Base-by-base conservation (phyloP, 2,329 filamentous ascomycete species). In the Pleoardoris graminearum region DNA sequence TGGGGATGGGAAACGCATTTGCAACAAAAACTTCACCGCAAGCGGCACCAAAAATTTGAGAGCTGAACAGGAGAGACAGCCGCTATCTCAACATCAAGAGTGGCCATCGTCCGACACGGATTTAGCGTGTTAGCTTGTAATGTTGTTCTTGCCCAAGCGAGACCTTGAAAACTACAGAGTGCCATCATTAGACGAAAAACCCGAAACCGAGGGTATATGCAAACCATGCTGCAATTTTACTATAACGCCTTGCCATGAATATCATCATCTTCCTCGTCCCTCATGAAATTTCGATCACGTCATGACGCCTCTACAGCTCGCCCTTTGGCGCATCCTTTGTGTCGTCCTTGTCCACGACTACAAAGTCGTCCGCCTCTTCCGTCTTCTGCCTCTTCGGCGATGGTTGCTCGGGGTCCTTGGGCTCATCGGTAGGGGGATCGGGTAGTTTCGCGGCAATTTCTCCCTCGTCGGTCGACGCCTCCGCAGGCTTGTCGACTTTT, bases 301-400 rank as follows among this genome's bases (percentile, higher is more conserved):
- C 25, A n/a, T 19, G 14, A 5, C 10, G 12, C 3, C 29, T 32
- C 32, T 51, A 57, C 4, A 50, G 39, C 22, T 57, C 57, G 22
- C 45, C 46, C 48, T 59, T 59, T 2, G 50, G 37, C 0, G 59
- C 53, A 8, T 62, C 63, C 22, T 63, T 58, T 2, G 51, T 35
- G 2, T 65, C 63, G 5, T 69, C 65, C 48, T 65, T 68, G 11
- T 67, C 62, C 3, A 71, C 55, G 0, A 71, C 57, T 0, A 69
- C 65, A 27, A 70, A 71, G 33, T 71, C 68, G 1, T 70, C 69
- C 1, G 53, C 48, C 4, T 59, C 57, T 8, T 69, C 62, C 33
- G 64, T 64, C 69, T 78, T 82, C 57, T 74, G 73, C 66, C 77
- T 80, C 69, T 82, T 82, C 38, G 72, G 53, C 12, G 75, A 73